These are phyloP conservation scores for Isoetes taiwanensis DNA, from an alignment of 75 land plant species.

Conservation along the genomic window DNA sequence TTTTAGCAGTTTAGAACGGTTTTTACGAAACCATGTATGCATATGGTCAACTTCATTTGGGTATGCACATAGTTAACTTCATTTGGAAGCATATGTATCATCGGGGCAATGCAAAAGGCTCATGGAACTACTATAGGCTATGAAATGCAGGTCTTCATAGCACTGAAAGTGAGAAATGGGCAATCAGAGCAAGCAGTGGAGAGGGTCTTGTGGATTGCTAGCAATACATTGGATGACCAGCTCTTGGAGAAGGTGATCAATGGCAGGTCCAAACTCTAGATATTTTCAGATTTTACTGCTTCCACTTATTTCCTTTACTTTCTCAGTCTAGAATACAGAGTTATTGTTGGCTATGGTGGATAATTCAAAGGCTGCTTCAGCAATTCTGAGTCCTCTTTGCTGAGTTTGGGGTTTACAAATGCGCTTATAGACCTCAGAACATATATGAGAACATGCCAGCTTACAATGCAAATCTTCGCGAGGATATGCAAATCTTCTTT, in stretches of 20 bases:
- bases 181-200: slow-evolving; percentile 27
- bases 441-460: too few species aligned
- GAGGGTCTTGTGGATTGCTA: slow-evolving; percentile 70
- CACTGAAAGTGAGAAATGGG: slow-evolving; percentile 38
- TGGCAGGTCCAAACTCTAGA: not conserved
- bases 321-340: slow-evolving; percentile 37
- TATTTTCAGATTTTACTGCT: not conserved
- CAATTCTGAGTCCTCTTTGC: slow-evolving; percentile 37
- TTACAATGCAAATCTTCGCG: slow-evolving; percentile 22
- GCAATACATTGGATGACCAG: slow-evolving; percentile 60
- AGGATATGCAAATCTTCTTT: not conserved
- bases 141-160: slow-evolving; percentile 59
- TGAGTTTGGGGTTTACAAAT: slow-evolving; percentile 42
- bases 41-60: too few species aligned
- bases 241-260: slow-evolving; percentile 70
- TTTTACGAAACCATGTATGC: not conserved
- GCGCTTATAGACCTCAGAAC: slow-evolving; percentile 38
- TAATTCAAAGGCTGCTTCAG: slow-evolving; percentile 24
- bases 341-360: slow-evolving; percentile 59
- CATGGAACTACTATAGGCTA: slow-evolving; percentile 34
- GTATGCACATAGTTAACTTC: not conserved
- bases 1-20: not conserved
- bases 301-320: not conserved
- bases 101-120: not conserved
- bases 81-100: not conserved